Evolutionary conservation across 805 yeast species (phyloP), one percentile per base, ranked within the genome.

Genomic region (Priceomyces castillae): DNA sequence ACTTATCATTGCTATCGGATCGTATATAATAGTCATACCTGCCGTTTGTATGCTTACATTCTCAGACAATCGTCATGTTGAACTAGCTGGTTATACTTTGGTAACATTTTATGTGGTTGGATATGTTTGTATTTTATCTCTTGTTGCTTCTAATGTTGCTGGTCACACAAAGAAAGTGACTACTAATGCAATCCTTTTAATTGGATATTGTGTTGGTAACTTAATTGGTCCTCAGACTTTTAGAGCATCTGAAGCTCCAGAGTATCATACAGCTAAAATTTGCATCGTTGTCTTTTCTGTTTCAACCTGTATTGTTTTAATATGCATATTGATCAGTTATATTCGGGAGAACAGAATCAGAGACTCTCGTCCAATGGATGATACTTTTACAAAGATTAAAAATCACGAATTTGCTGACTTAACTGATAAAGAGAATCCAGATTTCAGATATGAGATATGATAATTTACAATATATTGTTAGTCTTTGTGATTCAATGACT

Each of bases 91-190:
- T 6, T 59, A 44, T 48, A 61, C 59, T 45, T 61, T 56, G 48
- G 63, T 52, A 36, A 37, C 47, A 7, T 41, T 56, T 15, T 54
- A 62, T 19, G 73, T 67, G 7, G 59, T 67, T 38, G 51, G 53
- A 11, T 43, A 54, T 34, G 51, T 56, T 36, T 50, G 54, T 43
- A 35, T 49, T 7, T 41, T 54, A 40, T 46, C 59, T 3, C 34
- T 40, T 36, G 39, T 58, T 46, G 5, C 40, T 37, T 63, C 78
- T 4, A 78, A 78, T 51, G 67, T 71, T 37, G 77, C 78, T 5
- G 86, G 86, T 7, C 75, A 73, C 52, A 78, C 85, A 9, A 81
- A 80, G 62, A 78, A 78, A 55, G 59, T 68, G 37, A 65, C 75
- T 2, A 71, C 66, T 1, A 76, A 69, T 52, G 74, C 78, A 1